These are phyloP conservation scores for Pseudogymnoascus destructans DNA, from an alignment of 2,329 filamentous ascomycete genomes.

Conservation along the genomic window DNA sequence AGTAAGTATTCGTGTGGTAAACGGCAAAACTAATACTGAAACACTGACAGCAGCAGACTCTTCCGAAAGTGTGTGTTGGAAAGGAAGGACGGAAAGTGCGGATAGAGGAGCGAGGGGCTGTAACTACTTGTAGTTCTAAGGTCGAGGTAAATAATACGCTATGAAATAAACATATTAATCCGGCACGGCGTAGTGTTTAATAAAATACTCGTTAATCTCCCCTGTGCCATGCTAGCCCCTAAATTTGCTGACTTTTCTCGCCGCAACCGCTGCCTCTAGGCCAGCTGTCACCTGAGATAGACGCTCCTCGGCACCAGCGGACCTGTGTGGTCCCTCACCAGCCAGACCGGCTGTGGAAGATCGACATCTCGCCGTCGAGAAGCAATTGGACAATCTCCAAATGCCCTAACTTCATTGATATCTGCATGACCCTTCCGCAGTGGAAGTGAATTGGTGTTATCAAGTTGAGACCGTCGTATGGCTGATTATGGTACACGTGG, in stretches of 20 bases:
- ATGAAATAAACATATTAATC: background rate
- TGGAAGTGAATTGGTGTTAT: background rate
- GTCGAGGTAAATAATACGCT: no score
- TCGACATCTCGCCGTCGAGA: background rate
- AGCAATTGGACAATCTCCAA: background rate
- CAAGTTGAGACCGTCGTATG: background rate
- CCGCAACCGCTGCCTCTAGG: background rate
- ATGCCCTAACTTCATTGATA: background rate
- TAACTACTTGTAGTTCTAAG: no score
- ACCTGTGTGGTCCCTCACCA: background rate
- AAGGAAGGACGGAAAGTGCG: no score
- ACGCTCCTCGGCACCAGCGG: background rate
- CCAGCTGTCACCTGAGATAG: background rate
- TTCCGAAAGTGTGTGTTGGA: background rate
- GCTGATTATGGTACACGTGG: conserved; percentile 8
- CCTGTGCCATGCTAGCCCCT: background rate
- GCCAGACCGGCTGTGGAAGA: background rate
- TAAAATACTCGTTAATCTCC: background rate
- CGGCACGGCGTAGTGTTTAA: background rate
- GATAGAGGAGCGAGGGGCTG: no score
- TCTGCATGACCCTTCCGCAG: background rate
- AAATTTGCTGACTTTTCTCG: background rate
- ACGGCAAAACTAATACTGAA: background rate
- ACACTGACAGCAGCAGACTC: background rate
- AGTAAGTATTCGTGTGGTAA: background rate